These are phyloP conservation scores for Fusarium algeriense DNA, from an alignment of 2,329 filamentous ascomycete genomes.

Conservation along the genomic window DNA sequence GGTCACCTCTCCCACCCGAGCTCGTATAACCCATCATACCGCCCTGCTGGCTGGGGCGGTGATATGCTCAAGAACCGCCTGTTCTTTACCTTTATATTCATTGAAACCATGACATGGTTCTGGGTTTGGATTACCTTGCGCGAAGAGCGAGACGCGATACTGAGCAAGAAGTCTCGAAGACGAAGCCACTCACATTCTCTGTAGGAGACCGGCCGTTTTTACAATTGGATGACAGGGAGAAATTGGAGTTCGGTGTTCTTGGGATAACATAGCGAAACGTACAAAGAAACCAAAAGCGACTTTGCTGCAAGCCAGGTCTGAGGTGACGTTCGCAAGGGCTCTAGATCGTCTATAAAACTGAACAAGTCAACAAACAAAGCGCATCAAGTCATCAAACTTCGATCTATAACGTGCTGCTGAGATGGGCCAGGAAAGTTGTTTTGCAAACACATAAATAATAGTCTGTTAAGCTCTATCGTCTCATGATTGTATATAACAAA, in stretches of 20 bases:
- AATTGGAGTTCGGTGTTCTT: neutral
- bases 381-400: neutral
- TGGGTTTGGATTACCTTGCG: constrained; percentile 81
- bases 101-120: constrained; percentile 89
- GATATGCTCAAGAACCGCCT: constrained; percentile 85
- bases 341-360: neutral
- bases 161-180: constrained; percentile 55
- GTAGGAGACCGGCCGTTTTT: neutral
- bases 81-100: constrained; percentile 85
- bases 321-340: neutral
- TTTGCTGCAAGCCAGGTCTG: neutral
- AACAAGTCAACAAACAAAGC: neutral
- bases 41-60: constrained; percentile 62
- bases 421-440: neutral
- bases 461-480: constrained; percentile 35
- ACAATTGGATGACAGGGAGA: neutral
- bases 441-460: constrained; percentile 18
- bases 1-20: constrained; percentile 45
- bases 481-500: constrained; percentile 39
- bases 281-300: neutral
- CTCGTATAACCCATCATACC: constrained; percentile 52
- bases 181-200: constrained; percentile 40
- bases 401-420: neutral
- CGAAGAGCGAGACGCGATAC: constrained; percentile 68
- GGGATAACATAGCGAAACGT: neutral